Percentiles rank a stretch among this genome's conserved stretches.
phyloP scores from a whole-genome alignment of 257 asterid species.

The Fraxinus quadrangulata region DNA sequence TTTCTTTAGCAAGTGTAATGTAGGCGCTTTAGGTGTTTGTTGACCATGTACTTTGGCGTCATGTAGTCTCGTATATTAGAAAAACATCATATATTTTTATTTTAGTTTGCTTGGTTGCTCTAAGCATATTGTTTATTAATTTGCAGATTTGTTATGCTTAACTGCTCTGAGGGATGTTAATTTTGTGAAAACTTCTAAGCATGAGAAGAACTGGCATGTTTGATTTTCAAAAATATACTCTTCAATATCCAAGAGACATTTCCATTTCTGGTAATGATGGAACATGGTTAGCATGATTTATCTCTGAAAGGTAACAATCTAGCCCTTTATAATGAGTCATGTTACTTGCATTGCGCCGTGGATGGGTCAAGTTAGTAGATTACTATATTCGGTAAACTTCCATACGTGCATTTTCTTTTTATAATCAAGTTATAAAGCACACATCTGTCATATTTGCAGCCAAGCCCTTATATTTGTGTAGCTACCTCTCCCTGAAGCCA shows the following conservation, averaged over 20 bases:
- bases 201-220: neutral
- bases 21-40: neutral
- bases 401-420: neutral
- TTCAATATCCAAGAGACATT: conserved; percentile 17
- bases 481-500: too few relatives aligned
- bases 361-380: neutral
- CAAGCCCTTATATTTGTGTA: neutral
- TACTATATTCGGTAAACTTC: neutral
- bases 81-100: neutral
- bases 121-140: neutral
- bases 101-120: neutral
- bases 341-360: neutral
- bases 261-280: conserved; percentile 25
- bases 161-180: neutral
- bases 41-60: neutral
- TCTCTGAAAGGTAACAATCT: conserved; percentile 29
- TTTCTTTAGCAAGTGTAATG: neutral
- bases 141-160: neutral
- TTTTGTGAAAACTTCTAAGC: neutral
- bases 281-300: conserved; percentile 25
- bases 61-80: neutral
- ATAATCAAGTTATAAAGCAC: neutral
- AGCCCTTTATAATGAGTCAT: neutral
- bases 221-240: conserved; percentile 2
- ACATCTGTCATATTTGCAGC: neutral